These are phyloP conservation scores for Uronychia binucleata DNA, from an alignment of 73 alveolate species.

Conservation along the genomic window DNA sequence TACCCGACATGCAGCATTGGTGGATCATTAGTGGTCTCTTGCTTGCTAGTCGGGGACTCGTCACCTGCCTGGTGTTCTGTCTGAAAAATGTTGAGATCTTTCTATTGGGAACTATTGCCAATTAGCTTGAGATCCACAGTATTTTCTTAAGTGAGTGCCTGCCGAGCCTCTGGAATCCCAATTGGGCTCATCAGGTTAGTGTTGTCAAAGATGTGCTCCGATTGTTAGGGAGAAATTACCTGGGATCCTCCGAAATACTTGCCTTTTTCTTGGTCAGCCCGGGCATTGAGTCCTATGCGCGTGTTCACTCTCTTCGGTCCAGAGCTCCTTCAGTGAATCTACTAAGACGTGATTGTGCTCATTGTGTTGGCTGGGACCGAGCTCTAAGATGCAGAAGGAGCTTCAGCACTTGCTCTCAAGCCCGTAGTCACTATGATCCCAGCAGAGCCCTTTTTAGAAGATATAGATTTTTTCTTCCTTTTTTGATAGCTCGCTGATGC, in stretches of 20 bases:
- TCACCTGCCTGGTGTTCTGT: not conserved
- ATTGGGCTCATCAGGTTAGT: no score
- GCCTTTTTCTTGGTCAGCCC: not conserved
- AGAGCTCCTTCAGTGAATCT: not conserved
- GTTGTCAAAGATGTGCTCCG: no score
- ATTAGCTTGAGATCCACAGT: no score
- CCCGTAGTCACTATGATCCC: not conserved
- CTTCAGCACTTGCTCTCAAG: not conserved
- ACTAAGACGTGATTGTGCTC: not conserved
- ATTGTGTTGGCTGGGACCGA: not conserved
- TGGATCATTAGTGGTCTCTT: no score
- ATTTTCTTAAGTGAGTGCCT: no score
- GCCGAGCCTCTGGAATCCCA: no score
- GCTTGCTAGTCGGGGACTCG: not conserved
- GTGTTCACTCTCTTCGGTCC: not conserved
- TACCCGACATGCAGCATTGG: no score
- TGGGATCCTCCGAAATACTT: not conserved
- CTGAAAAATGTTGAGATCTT: not conserved
- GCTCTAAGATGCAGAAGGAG: not conserved
- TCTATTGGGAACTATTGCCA: not conserved
- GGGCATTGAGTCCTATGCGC: not conserved
- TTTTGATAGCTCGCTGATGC: no score
- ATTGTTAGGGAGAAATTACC: no score
- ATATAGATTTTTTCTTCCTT: not conserved
- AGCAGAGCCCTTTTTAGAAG: not conserved